These are phyloP conservation scores for Colletotrichum agaves DNA, from an alignment of 2,329 filamentous ascomycete species.

Conservation along the genomic window DNA sequence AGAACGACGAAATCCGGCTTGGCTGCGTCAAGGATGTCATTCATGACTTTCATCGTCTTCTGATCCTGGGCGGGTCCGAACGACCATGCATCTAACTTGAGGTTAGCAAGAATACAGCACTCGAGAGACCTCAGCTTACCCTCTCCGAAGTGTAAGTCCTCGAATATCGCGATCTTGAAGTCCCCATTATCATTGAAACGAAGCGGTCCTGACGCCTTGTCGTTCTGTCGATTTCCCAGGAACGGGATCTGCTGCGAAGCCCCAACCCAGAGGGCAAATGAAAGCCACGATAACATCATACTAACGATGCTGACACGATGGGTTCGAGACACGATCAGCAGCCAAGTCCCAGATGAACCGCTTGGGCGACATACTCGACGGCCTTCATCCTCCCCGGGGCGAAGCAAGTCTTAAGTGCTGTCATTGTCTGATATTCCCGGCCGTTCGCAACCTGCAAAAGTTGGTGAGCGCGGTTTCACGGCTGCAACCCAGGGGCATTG, in stretches of 20 bases:
- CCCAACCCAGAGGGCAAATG: background rate
- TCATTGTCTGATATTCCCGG: conserved; percentile 16
- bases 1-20: conserved; percentile 70
- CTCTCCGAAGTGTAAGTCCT: conserved; percentile 79
- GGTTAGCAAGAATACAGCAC: background rate
- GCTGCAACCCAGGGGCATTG: background rate
- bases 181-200: conserved; percentile 55
- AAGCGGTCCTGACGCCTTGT: conserved; percentile 38
- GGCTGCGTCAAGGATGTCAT: conserved; percentile 63
- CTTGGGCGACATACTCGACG: too few species aligned
- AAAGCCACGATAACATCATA: background rate
- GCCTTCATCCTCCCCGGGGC: background rate
- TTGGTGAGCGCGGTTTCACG: conserved; percentile 19
- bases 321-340: background rate
- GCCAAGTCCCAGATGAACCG: background rate
- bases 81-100: conserved; percentile 51
- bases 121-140: conserved; percentile 50
- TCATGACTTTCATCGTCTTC: conserved; percentile 67
- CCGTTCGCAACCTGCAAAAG: background rate
- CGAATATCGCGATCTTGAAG: conserved; percentile 70
- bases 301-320: background rate
- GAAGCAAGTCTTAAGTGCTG: conserved; percentile 11
- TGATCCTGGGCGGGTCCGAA: conserved; percentile 65
- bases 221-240: background rate
- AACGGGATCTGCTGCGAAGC: background rate